Evolutionary conservation across 768 basidiomycete species (phyloP).

Genomic region (Chalciporus pseudorubinellus): DNA sequence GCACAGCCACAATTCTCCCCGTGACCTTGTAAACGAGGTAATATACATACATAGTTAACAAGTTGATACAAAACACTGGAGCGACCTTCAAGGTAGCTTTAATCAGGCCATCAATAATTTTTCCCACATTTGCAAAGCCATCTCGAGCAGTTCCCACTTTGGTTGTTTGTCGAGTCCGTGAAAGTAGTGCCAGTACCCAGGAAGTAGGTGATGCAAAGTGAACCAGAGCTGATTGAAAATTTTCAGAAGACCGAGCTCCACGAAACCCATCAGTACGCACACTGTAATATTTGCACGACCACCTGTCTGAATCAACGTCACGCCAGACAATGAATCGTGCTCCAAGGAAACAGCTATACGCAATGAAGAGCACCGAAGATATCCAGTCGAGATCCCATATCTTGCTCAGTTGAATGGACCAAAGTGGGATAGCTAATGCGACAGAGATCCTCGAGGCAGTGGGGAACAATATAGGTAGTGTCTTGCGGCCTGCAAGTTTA

Average conservation of each 20-base stretch:
- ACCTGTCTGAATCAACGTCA: slow-evolving; percentile 30
- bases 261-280: slow-evolving; percentile 19
- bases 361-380: slow-evolving; percentile 26
- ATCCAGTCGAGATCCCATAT: slow-evolving; percentile 37
- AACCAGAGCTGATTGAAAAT: slow-evolving; percentile 30
- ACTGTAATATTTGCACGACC: slow-evolving; percentile 39
- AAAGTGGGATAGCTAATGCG: slow-evolving; percentile 34
- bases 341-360: slow-evolving; percentile 35
- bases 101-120: too few relatives aligned
- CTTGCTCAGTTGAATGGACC: slow-evolving; percentile 35
- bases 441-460: slow-evolving; percentile 33
- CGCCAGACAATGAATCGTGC: slow-evolving; percentile 31
- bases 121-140: slow-evolving; percentile 13
- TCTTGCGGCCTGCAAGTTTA: slow-evolving; percentile 35
- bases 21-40: too few relatives aligned
- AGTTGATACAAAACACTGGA: too few relatives aligned
- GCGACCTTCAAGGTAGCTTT: too few relatives aligned
- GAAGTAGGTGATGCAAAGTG: slow-evolving; percentile 34
- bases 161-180: slow-evolving; percentile 16
- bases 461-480: slow-evolving; percentile 46
- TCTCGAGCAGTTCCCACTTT: slow-evolving; percentile 20
- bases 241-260: background rate
- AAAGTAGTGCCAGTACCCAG: slow-evolving; percentile 37
- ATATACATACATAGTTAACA: too few relatives aligned
- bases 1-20: too few relatives aligned